Evolutionary conservation across 2,329 filamentous ascomycete species (phyloP).

Genomic region (Camptophora hylomeconis): DNA sequence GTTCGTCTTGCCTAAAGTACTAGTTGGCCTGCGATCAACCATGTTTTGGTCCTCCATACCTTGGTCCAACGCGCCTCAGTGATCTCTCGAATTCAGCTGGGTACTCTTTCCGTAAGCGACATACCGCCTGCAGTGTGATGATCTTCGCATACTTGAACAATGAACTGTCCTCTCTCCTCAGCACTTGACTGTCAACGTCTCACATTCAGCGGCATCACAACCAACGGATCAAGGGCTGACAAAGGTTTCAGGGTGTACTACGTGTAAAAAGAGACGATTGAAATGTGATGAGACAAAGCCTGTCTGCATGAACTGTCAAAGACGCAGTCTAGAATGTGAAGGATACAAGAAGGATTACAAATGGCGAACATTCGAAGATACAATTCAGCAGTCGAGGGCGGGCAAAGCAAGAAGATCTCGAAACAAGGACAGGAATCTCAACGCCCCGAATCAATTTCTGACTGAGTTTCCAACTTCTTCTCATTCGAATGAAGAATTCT

Average conservation of each 20-base stretch:
- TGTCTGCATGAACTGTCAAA: conserved; percentile 3
- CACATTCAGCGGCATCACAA: no score
- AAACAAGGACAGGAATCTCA: background rate
- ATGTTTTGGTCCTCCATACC: no score
- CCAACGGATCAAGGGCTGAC: no score
- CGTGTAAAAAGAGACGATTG: conserved; percentile 5
- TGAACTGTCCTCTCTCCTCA: no score
- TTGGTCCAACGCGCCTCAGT: no score
- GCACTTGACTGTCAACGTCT: no score
- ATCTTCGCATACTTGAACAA: no score
- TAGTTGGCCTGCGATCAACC: no score
- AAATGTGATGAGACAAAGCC: conserved; percentile 6
- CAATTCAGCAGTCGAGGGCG: conserved; percentile 2
- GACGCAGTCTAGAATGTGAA: conserved; percentile 5
- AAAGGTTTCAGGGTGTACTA: conserved; percentile 7
- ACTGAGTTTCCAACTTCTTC: no score
- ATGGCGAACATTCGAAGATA: conserved; percentile 2
- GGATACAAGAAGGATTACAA: conserved; percentile 4
- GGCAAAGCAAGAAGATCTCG: background rate
- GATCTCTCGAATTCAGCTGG: no score
- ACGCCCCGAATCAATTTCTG: background rate
- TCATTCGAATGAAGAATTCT: conserved; percentile 1
- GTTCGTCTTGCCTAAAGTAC: no score
- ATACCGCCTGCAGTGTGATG: background rate
- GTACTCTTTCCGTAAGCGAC: no score